Evolutionary conservation across 2,329 filamentous ascomycete genomes (phyloP), one percentile per base, ranked within the genome.

Genomic region (Cladosporium phlei): DNA sequence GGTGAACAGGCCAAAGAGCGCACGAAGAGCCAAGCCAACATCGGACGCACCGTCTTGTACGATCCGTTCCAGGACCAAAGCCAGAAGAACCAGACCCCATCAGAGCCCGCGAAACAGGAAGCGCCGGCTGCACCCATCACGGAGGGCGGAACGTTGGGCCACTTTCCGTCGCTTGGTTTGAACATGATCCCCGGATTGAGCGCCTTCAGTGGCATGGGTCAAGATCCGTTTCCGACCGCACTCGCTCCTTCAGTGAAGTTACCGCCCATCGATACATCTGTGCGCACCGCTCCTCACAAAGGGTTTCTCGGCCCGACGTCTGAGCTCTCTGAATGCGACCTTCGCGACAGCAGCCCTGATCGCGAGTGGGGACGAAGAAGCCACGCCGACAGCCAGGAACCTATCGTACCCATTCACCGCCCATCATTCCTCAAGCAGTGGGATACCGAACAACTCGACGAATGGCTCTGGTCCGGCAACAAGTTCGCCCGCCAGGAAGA

Each of bases 391-490:
- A 11, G 28, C 25, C 7, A n/a, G 20, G 16, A 19, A 1, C 21
- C 16, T 11, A n/a, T 9, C 11, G 24, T 22, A 19, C 17, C 38
- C 9, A 21, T 19, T 7, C 21, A 22, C 22, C 21, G 12, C 9
- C 4, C n/a, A 4, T 16, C 20, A n/a, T 22, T 11, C 1, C 38
- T 40, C 17, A 35, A 37, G 24, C 32, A 35, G 19, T 47, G 44
- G 44, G 44, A 47, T n/a, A 3, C 21, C 19, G 58, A 67, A 21
- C 63, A 66, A 43, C 56, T 73, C 5, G 44, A 52, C n/a, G 60
- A 65, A n/a, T 74, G 70, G 70, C 72, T 64, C 52, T 62, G 53
- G 12, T 53, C 52, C 6, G 56, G 58, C 30, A 61, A 51, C 29
- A 61, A 54, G 10, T 57, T 60, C 34, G 49, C 57, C 24, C 62